Base-by-base conservation (phyloP, 2,329 filamentous ascomycete species). In the Didymella sp. region DNA sequence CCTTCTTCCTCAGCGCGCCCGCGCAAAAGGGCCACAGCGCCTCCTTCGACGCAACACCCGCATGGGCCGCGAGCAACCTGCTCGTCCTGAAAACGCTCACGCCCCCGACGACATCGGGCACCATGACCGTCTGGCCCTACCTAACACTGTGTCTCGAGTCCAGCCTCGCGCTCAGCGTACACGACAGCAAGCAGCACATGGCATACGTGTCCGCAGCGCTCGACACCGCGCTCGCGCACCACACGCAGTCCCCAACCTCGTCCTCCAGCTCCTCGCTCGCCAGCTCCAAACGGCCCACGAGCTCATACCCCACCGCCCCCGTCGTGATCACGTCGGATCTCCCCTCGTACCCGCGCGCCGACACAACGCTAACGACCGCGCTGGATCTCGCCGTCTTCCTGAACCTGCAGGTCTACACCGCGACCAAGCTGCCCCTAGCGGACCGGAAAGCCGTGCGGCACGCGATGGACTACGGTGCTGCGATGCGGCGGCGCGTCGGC, bases 61-160 rank as follows among this genome's bases (percentile, higher is more conserved):
- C 67, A 28, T 73, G 70, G 70, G 64, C 69, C 4, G 64, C 66
- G 17, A 58, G 68, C 8, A 59, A 65, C 44, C 64, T 73, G 6
- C 62, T 57, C 55, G 37, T 51, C 0, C 63, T 72, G 2, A 73
- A 72, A 50, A 67, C 66, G 0, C 63, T 68, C 8, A 30, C 24
- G 4, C 46, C 58, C 7, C 44, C 55, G 0, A 6, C 40, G 13
- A 31, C 57, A 13, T 52, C 56, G 40, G 49, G 59, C 15, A 44
- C 35, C 4, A 45, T 49, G 19, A 38, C 21, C 8, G 54, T 71
- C 41, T 73, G 71, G 71, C 47, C 61, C 13, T 37, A 56, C 1
- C 51, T 73, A 1, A 51, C 62, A 0, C 46, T 40, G 13, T 68
- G 65, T 44, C 56, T 73, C 1, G 64, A 68, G 46, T 58, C 63